Conservation (phyloP, 2,329 filamentous ascomycete genomes). For the Calonectria naviculata region DNA sequence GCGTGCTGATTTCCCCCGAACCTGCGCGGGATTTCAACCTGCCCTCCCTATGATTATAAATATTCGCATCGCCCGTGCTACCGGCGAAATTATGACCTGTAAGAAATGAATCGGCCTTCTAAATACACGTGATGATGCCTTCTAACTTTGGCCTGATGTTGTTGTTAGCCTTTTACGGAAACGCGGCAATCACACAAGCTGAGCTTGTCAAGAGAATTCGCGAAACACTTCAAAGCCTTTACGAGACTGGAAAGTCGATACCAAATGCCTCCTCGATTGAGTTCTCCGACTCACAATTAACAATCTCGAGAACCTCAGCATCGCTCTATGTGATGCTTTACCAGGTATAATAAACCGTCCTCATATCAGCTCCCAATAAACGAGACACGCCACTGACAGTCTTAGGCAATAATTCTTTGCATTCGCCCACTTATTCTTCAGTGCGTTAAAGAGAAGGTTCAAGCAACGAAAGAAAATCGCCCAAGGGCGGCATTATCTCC, state of each 20-base stretch:
- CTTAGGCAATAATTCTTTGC: constrained; percentile 43
- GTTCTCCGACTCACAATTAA: constrained; percentile 31
- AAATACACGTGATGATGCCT: not conserved
- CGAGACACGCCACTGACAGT: not conserved
- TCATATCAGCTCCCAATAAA: not conserved
- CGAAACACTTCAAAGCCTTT: constrained; percentile 27
- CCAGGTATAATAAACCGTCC: constrained; percentile 22
- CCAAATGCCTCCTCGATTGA: constrained; percentile 35
- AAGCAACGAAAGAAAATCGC: constrained; percentile 22
- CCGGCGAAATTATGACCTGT: constrained; percentile 43
- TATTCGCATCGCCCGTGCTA: constrained; percentile 40
- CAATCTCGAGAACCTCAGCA: constrained; percentile 37
- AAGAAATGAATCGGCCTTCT: not conserved
- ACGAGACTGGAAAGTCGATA: constrained; percentile 40
- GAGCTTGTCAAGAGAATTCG: constrained; percentile 42
- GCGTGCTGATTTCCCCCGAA: constrained; percentile 38
- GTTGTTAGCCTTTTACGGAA: constrained; percentile 39
- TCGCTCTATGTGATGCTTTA: constrained; percentile 43
- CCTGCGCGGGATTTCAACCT: constrained; percentile 38
- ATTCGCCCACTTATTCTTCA: constrained; percentile 42
- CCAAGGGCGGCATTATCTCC: constrained; percentile 25
- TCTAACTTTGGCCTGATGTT: not conserved
- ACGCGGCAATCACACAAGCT: constrained; percentile 33
- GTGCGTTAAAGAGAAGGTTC: constrained; percentile 42
- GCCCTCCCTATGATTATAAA: constrained; percentile 40